Evolutionary conservation across 768 basidiomycete genomes (phyloP).

Genomic region (Trametes elegans): DNA sequence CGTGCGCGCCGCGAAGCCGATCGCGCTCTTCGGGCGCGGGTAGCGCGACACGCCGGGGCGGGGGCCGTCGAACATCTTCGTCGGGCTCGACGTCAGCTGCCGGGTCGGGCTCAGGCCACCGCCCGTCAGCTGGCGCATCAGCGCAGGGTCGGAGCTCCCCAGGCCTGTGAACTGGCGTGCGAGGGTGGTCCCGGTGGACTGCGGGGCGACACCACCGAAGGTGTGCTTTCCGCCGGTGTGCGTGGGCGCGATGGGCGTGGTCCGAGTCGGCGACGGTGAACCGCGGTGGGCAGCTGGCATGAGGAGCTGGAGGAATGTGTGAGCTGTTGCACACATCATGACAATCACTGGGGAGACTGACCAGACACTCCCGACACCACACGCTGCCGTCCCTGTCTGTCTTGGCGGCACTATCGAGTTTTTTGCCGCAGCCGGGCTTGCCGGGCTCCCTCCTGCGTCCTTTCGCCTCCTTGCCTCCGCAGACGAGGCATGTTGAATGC

Average conservation of each 20-base stretch:
- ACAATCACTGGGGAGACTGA: constrained; percentile 35
- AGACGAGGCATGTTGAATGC: constrained; percentile 77
- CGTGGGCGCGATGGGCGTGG: constrained; percentile 42
- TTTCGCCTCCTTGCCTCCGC: constrained; percentile 63
- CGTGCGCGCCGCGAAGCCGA: constrained; percentile 54
- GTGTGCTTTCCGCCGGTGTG: constrained; percentile 38
- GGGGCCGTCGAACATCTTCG: constrained; percentile 56
- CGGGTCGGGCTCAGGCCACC: constrained; percentile 66
- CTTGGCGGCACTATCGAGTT: constrained; percentile 80
- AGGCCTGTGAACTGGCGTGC: constrained; percentile 75
- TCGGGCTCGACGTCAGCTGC: constrained; percentile 64
- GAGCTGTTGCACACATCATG: background rate
- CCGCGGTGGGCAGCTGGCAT: constrained; percentile 49
- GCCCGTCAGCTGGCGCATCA: constrained; percentile 61
- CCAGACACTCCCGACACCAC: constrained; percentile 85
- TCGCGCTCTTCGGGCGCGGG: constrained; percentile 76
- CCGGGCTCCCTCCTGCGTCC: constrained; percentile 50
- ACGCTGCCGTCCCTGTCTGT: constrained; percentile 64
- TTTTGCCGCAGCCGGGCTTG: constrained; percentile 79
- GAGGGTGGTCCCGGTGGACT: constrained; percentile 67
- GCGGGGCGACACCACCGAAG: constrained; percentile 41
- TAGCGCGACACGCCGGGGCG: constrained; percentile 38
- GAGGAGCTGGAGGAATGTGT: constrained; percentile 51
- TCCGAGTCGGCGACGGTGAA: constrained; percentile 53
- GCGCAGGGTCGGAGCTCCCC: constrained; percentile 35